Conservation (phyloP, 306 rosid genomes). For the Ziziphus jujuba region DNA sequence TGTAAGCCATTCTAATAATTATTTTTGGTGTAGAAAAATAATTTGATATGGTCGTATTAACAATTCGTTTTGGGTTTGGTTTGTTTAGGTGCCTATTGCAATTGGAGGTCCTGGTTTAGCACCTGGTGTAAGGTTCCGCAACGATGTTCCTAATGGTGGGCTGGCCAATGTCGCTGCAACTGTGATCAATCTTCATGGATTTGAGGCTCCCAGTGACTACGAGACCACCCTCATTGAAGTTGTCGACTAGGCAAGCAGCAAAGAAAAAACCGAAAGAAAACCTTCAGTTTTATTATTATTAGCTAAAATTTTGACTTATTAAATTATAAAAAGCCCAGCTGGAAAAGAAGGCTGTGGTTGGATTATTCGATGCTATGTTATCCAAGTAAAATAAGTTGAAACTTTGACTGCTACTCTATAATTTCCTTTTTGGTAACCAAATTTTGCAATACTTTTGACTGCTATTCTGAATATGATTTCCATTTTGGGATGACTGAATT, state of each 20-base stretch:
- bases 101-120: conserved; percentile 95
- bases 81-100: conserved; percentile 82
- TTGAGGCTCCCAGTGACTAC: conserved; percentile 88
- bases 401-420: no score
- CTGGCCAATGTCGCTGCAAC: conserved; percentile 96
- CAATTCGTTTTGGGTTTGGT: not conserved
- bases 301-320: conserved; percentile 26
- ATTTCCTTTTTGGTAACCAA: no score
- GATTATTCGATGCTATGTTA: not conserved
- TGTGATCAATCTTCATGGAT: conserved; percentile 93
- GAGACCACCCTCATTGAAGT: conserved; percentile 85
- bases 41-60: not conserved
- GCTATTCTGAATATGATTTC: no score
- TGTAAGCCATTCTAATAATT: no score
- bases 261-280: not conserved
- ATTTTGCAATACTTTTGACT: no score
- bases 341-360: conserved; percentile 12
- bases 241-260: conserved; percentile 35
- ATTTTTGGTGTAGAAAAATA: not conserved
- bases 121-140: conserved; percentile 69
- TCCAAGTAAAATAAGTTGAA: no score
- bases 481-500: no score
- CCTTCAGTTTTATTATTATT: not conserved
- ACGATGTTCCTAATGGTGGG: conserved; percentile 75
- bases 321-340: not conserved